A percentile compares a stretch with the other conserved stretches of the same genome.
phyloP scores from a whole-genome alignment of 2,329 filamentous ascomycete genomes.

The Colletotrichum godetiae region DNA sequence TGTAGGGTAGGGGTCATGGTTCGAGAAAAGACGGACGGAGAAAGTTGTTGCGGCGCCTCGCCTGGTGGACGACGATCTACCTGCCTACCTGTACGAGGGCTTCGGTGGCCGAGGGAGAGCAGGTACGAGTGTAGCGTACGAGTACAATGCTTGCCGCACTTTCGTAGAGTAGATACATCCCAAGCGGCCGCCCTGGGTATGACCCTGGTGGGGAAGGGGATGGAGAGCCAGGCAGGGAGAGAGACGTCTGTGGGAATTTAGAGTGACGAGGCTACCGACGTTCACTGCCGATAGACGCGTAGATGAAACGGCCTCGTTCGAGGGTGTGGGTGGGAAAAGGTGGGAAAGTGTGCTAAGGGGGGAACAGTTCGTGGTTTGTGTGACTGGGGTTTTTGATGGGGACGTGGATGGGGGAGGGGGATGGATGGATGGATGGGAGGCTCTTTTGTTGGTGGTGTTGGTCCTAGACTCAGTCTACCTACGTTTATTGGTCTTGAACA shows the following conservation, averaged over 20 bases:
- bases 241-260: neutral
- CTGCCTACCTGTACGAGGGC: too few relatives aligned
- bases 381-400: neutral
- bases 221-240: neutral
- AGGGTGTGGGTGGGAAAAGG: neutral
- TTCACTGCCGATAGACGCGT: conserved; percentile 28
- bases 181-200: neutral
- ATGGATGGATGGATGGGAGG: neutral
- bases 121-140: neutral
- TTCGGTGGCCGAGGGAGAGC: neutral
- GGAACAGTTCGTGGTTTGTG: neutral
- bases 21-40: neutral
- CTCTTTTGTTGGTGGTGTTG: too few relatives aligned
- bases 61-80: too few relatives aligned
- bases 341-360: neutral
- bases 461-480: too few relatives aligned
- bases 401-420: neutral
- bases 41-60: neutral
- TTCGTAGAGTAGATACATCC: too few relatives aligned
- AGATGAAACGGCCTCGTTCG: conserved; percentile 27
- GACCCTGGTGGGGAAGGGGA: neutral
- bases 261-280: conserved; percentile 10
- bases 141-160: neutral
- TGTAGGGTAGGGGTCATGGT: neutral
- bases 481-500: neutral